phyloP scores from a whole-genome alignment of 768 basidiomycete species.

The Pisolithus orientalis region DNA sequence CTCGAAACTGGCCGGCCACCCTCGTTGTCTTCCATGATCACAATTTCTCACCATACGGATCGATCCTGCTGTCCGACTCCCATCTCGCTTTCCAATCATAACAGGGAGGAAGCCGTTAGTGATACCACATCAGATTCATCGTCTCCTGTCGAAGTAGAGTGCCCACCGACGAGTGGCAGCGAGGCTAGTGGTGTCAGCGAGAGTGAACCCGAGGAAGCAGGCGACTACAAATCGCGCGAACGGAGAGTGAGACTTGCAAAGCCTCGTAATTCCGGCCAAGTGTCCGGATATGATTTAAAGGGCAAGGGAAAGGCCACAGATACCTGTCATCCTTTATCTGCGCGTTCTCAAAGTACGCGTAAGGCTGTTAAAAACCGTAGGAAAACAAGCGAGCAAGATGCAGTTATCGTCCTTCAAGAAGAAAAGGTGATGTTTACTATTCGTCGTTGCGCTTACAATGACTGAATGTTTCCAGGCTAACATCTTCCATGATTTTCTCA shows the following conservation, averaged over 20 bases:
- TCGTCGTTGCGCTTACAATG: neutral
- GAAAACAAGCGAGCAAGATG: slow-evolving; percentile 54
- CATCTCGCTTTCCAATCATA: slow-evolving; percentile 57
- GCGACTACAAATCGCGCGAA: slow-evolving; percentile 32
- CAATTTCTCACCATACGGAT: slow-evolving; percentile 68
- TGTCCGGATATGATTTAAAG: slow-evolving; percentile 18
- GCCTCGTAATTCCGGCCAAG: slow-evolving; percentile 36
- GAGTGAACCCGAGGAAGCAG: slow-evolving; percentile 27
- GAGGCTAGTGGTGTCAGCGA: slow-evolving; percentile 29
- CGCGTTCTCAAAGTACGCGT: slow-evolving; percentile 28
- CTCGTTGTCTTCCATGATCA: slow-evolving; percentile 79
- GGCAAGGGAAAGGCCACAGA: slow-evolving; percentile 14
- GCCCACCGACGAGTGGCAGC: slow-evolving; percentile 28
- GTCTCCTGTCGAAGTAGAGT: slow-evolving; percentile 34
- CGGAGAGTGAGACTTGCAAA: slow-evolving; percentile 54
- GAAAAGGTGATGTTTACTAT: slow-evolving; percentile 51
- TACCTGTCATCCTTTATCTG: slow-evolving; percentile 1
- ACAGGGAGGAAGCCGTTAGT: slow-evolving; percentile 35
- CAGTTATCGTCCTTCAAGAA: slow-evolving; percentile 85
- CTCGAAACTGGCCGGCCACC: slow-evolving; percentile 78
- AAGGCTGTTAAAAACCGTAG: slow-evolving; percentile 37
- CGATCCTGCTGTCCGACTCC: slow-evolving; percentile 42
- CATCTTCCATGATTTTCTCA: slow-evolving; percentile 90
- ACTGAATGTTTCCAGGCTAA: slow-evolving; percentile 42
- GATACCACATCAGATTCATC: slow-evolving; percentile 34